Evolutionary conservation across 352 stramenopile genomes (phyloP).

Genomic region (Achlya hypogyna): DNA sequence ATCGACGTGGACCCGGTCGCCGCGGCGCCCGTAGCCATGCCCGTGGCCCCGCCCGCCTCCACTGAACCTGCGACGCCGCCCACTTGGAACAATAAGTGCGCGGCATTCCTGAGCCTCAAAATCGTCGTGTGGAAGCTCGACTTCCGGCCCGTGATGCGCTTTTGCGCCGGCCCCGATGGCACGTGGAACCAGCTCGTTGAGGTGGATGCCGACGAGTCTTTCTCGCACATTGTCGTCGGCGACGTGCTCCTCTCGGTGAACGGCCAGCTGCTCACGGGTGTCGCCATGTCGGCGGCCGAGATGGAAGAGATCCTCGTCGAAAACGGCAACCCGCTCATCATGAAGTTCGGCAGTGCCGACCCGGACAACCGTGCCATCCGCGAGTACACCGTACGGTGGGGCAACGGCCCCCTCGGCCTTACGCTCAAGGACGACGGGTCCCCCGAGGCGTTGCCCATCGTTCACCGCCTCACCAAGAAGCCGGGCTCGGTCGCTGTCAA

Average conservation of each 20-base stretch:
- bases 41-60: background rate
- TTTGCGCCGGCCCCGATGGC: slow-evolving; percentile 33
- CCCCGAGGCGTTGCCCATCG: slow-evolving; percentile 79
- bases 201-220: slow-evolving; percentile 71
- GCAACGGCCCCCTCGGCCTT: slow-evolving; percentile 74
- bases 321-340: slow-evolving; percentile 64
- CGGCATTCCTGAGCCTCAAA: slow-evolving; percentile 57
- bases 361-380: slow-evolving; percentile 58
- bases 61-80: slow-evolving; percentile 49
- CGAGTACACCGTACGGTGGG: slow-evolving; percentile 82
- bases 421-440: slow-evolving; percentile 79
- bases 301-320: slow-evolving; percentile 64
- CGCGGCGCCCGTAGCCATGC: slow-evolving; percentile 25
- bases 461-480: slow-evolving; percentile 82
- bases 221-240: slow-evolving; percentile 57
- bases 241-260: slow-evolving; percentile 74
- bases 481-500: slow-evolving; percentile 76
- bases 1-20: slow-evolving; percentile 13
- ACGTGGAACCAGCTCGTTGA: slow-evolving; percentile 63
- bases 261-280: slow-evolving; percentile 49
- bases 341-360: slow-evolving; percentile 68
- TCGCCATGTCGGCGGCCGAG: slow-evolving; percentile 48
- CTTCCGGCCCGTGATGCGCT: slow-evolving; percentile 64
- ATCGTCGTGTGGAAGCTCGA: slow-evolving; percentile 85
- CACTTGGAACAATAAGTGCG: slow-evolving; percentile 77